These are phyloP conservation scores for Davidsoniella neocaledoniae DNA, from an alignment of 2,329 filamentous ascomycete genomes.

Conservation along the genomic window DNA sequence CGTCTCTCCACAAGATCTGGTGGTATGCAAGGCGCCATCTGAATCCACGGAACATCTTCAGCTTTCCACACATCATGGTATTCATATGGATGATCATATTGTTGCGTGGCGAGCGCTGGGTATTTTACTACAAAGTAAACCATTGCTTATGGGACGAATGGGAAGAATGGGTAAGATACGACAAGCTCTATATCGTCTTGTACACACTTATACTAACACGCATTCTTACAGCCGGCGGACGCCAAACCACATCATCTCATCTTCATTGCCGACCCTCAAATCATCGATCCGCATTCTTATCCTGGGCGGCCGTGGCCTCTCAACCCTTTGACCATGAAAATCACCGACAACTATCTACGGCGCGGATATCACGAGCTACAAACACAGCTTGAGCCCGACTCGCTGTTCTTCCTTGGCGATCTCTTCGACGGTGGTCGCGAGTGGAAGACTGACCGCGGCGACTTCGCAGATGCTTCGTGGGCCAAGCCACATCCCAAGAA, in stretches of 20 bases:
- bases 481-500: constrained; percentile 31
- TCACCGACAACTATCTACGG: constrained; percentile 82
- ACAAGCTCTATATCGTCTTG: background rate
- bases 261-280: constrained; percentile 77
- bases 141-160: constrained; percentile 70
- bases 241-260: constrained; percentile 70
- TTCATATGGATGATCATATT: constrained; percentile 60
- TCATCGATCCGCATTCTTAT: constrained; percentile 91
- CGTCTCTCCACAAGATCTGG: constrained; percentile 10
- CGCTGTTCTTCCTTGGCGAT: constrained; percentile 80
- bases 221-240: constrained; percentile 43
- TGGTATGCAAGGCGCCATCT: constrained; percentile 23
- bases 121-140: constrained; percentile 54
- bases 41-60: constrained; percentile 34
- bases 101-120: constrained; percentile 70
- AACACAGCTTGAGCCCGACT: constrained; percentile 61
- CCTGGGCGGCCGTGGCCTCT: constrained; percentile 55
- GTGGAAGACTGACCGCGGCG: constrained; percentile 59
- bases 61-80: constrained; percentile 51
- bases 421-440: constrained; percentile 91
- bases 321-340: constrained; percentile 32
- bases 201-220: background rate
- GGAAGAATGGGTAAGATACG: constrained; percentile 68
- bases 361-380: constrained; percentile 71
- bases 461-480: constrained; percentile 44